phyloP scores from a whole-genome alignment of 2,329 filamentous ascomycete species.

The Botrytis fragariae region DNA sequence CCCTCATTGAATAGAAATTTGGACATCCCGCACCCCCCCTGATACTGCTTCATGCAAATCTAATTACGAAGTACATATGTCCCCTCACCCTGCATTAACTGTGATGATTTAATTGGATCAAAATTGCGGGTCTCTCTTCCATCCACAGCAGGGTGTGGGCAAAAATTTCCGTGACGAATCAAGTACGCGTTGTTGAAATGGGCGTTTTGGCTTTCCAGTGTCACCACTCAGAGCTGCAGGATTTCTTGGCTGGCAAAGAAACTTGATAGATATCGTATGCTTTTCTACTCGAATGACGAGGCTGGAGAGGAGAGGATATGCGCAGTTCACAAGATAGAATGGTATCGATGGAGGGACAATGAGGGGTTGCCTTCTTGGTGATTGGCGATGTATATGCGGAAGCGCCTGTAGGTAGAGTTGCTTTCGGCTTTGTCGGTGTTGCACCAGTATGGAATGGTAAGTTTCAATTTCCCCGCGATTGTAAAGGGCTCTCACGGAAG shows the following conservation, averaged over 20 bases:
- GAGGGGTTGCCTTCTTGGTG: neutral
- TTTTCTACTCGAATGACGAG: constrained; percentile 1
- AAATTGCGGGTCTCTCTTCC: neutral
- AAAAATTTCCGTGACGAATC: neutral
- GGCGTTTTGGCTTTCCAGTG: constrained; percentile 5
- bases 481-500: neutral
- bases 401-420: neutral
- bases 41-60: constrained; percentile 15
- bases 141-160: neutral
- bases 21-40: neutral
- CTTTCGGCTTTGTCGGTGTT: neutral
- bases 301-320: neutral
- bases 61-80: constrained; percentile 14
- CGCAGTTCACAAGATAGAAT: neutral
- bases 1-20: neutral
- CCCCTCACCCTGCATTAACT: neutral
- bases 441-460: constrained; percentile 4
- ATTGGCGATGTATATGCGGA: constrained; percentile 1
- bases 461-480: neutral
- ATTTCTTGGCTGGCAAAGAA: constrained; percentile 1
- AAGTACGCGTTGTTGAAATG: neutral
- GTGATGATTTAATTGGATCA: constrained; percentile 4
- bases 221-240: neutral
- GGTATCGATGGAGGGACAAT: neutral
- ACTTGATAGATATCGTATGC: constrained; percentile 7